Evolutionary conservation across 108 stramenopile genomes (phyloP), one percentile per base, ranked within the genome.

Genomic region (Skeletonema tropicum): DNA sequence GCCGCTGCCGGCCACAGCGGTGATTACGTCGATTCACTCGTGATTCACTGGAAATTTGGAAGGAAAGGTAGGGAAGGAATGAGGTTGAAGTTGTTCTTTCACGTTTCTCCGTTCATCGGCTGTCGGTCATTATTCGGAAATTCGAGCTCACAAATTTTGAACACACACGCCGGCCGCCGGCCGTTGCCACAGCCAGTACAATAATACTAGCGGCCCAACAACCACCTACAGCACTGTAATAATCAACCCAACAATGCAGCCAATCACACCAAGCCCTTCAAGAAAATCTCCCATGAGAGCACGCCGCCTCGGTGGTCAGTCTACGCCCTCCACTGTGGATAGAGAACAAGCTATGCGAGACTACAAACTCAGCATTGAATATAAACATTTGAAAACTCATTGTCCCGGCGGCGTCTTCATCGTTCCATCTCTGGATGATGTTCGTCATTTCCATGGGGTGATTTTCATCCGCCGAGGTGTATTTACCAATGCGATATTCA

Each of bases 321-420:
- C 57, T 39, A 66, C 82, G 64, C 77, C 80, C 46, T 75, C 78
- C 63, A 31, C 75, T 79, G 90, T 87, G 52, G 94, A 92, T 57
- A 87, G 90, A 36, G 94, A 95, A 21, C 92, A 92, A 68, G 92
- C 94, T 6, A 82, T 97, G 63, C 88, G 95, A 23, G 97, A 97
- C 60, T 97, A 96, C 80, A 97, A 96, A 58, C 90, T 98, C 14
- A 93, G 89, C 13, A 93, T 98, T 64, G 98, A 98, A 83, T 98
- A 97, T 86, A 97, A 97, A 61, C 93, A 96, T 63, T 71, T 98
- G 2, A 96, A 94, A 76, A 76, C 88, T 31, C 87, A 96, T 60
- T 91, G 94, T 26, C 98, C 98, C 0, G 96, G 93, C 32, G 98
- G 97, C 39, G 93, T 98, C 17, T 97, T 94, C 64, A 83, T 98